Percentiles rank a stretch among this genome's conserved stretches.
phyloP scores from a whole-genome alignment of 768 basidiomycete genomes.

The Chiua virens region DNA sequence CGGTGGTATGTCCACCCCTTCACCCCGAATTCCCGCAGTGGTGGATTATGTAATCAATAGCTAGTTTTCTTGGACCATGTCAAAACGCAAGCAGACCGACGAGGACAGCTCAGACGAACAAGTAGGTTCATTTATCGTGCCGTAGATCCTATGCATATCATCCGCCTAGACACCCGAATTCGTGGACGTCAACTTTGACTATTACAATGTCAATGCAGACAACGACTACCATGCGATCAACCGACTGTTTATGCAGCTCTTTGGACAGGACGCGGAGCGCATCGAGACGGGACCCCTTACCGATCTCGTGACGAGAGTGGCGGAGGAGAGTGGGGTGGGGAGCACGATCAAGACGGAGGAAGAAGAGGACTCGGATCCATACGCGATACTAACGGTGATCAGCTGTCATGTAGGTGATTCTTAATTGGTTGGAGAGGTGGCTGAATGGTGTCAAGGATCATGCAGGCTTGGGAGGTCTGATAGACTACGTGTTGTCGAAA shows the following conservation, averaged over 20 bases:
- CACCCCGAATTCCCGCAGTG: too few species aligned
- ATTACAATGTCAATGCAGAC: conserved; percentile 80
- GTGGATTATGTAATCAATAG: conserved; percentile 17
- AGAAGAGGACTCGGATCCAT: conserved; percentile 60
- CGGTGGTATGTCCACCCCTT: too few species aligned
- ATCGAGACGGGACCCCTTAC: conserved; percentile 74
- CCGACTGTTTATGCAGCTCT: conserved; percentile 66
- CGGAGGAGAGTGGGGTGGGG: conserved; percentile 72
- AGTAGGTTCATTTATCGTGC: conserved; percentile 30
- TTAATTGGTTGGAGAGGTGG: not conserved
- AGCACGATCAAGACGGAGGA: conserved; percentile 89
- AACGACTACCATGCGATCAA: conserved; percentile 89
- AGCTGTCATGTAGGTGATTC: conserved; percentile 60
- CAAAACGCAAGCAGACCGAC: conserved; percentile 50
- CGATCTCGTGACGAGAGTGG: conserved; percentile 75
- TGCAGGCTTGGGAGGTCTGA: conserved; percentile 66
- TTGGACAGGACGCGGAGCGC: conserved; percentile 67
- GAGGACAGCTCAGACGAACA: conserved; percentile 37
- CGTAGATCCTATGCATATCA: conserved; percentile 20
- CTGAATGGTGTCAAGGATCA: conserved; percentile 50
- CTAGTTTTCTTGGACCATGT: conserved; percentile 33
- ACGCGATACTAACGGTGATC: conserved; percentile 80
- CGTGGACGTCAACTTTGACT: conserved; percentile 64
- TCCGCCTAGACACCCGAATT: conserved; percentile 15
- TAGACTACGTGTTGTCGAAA: conserved; percentile 68